These are phyloP conservation scores for Acmispon strigosus DNA, from an alignment of 306 rosid genomes.

Conservation along the genomic window DNA sequence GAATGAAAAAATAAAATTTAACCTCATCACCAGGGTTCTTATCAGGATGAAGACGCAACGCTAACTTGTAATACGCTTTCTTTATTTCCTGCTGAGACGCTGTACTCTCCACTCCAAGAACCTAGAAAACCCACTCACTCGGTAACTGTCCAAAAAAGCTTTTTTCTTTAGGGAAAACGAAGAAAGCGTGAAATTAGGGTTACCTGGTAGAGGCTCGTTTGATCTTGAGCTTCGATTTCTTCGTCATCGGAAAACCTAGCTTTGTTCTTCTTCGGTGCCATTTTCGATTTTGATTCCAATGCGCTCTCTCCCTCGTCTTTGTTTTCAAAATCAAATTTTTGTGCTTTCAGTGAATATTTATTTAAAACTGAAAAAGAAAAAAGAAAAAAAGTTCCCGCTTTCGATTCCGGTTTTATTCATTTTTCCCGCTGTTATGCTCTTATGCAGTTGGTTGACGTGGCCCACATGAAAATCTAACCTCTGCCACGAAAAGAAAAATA, in stretches of 20 bases:
- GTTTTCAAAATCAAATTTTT: background rate
- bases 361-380: too few species aligned
- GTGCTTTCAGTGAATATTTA: background rate
- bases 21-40: slow-evolving; percentile 88
- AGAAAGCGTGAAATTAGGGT: background rate
- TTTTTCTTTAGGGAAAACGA: background rate
- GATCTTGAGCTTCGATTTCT: slow-evolving; percentile 14
- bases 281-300: background rate
- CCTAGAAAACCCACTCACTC: slow-evolving; percentile 17
- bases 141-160: background rate
- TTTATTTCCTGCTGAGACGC: slow-evolving; percentile 88
- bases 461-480: too few species aligned
- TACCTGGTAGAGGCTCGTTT: slow-evolving; percentile 57
- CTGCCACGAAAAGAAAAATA: too few species aligned
- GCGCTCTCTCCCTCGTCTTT: background rate
- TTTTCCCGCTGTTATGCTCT: slow-evolving; percentile 20
- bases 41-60: slow-evolving; percentile 92
- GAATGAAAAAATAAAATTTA: background rate
- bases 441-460: too few species aligned
- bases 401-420: background rate
- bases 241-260: slow-evolving; percentile 57
- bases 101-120: slow-evolving; percentile 76
- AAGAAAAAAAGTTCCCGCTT: slow-evolving; percentile 11
- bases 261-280: slow-evolving; percentile 49
- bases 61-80: slow-evolving; percentile 85